Evolutionary conservation across 2,329 filamentous ascomycete species (phyloP), one percentile per base, ranked within the genome.

Genomic region (Fonsecaea monophora): DNA sequence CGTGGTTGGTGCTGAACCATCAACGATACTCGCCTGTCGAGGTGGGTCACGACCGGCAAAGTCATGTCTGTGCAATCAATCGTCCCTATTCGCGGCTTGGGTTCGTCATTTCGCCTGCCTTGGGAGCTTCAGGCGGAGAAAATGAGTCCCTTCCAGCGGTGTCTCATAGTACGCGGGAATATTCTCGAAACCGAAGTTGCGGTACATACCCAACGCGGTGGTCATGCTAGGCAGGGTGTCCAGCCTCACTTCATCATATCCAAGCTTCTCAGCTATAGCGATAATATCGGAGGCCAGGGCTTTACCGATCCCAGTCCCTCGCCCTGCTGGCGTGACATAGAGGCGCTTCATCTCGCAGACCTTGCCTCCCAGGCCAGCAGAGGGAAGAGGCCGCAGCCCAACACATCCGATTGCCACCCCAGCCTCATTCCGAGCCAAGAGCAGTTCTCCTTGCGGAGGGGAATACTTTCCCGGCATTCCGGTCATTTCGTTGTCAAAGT

Each of bases 281-380:
- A 88, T 72, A 3, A 83, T 78, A 0, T 73, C 75, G 54, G 80
- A 74, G 4, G 85, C 79, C 18, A 89, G 75, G 2, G 77, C 76
- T 59, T 78, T 79, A 1, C 85, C 85, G 1, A 85, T 73, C 0
- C 85, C 84, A 12, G 78, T 70, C 2, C 85, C 83, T 30, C 86
- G 80, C 1, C 81, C 80, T 48, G 77, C 72, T 0, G 83, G 83
- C 1, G 76, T 67, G 8, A 86, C 80, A 70, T 86, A 89, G 0
- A 89, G 77, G 1, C 86, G 79, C 73, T 89, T 89, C 77, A 88
- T 83, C 73, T 89, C 86, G 70, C 82, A 84, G 21, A 73, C 74
- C 13, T 63, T 45, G 12, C 25, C 48, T 12, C 9, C 35, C 18
- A 30, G 21, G 8, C 30, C 59, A 32, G 50, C 13, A 25, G 55